These are phyloP conservation scores for Pichia eremophila DNA, from an alignment of 805 yeast species.

Conservation along the genomic window DNA sequence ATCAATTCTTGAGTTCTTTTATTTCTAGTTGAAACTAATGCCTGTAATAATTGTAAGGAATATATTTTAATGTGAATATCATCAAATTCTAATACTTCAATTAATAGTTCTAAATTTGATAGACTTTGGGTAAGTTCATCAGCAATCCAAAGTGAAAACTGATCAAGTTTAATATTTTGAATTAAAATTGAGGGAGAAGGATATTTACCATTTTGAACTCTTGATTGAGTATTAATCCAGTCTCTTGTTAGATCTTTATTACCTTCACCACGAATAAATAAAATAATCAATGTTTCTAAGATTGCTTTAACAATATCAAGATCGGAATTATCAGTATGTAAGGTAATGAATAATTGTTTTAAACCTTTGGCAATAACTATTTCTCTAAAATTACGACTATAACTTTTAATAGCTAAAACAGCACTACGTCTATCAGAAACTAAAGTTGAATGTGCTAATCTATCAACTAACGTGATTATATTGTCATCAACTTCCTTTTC, in stretches of 20 bases:
- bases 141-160: constrained; percentile 88
- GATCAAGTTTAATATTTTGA: constrained; percentile 53
- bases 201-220: constrained; percentile 67
- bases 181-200: constrained; percentile 62
- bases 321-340: constrained; percentile 60
- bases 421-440: constrained; percentile 88
- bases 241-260: constrained; percentile 55
- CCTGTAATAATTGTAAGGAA: constrained; percentile 76
- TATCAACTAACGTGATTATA: constrained; percentile 79
- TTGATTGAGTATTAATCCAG: constrained; percentile 67
- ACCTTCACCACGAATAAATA: constrained; percentile 59
- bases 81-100: constrained; percentile 33
- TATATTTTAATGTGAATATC: constrained; percentile 78
- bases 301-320: constrained; percentile 63
- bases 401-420: constrained; percentile 77
- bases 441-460: constrained; percentile 72
- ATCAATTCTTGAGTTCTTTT: constrained; percentile 64
- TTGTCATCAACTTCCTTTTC: constrained; percentile 56
- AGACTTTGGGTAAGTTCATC: constrained; percentile 75
- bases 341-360: constrained; percentile 57
- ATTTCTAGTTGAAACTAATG: constrained; percentile 71
- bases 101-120: constrained; percentile 37
- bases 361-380: constrained; percentile 82
- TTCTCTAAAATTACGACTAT: constrained; percentile 82
- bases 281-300: constrained; percentile 73